Evolutionary conservation across 768 basidiomycete genomes (phyloP), one percentile per base, ranked within the genome.

Genomic region (Mrakia gelida): DNA sequence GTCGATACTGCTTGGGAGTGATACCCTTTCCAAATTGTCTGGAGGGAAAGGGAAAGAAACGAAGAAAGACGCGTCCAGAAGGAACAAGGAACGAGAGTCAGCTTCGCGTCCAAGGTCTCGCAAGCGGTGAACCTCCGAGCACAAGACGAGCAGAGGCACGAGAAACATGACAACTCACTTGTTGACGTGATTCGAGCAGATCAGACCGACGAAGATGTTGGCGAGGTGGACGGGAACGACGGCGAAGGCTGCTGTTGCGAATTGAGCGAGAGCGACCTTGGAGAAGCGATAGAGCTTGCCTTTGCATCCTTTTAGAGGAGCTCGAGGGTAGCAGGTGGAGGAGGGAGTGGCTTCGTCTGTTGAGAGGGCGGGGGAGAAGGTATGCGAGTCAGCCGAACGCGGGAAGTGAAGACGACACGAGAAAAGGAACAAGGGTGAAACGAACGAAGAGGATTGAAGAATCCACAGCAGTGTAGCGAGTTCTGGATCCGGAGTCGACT

Each of bases 141-240:
- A 13, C 45, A 10, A 10, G 4, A 45, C 45, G 28, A 63, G 61
- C 26, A 11, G 61, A 62, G n/a, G n/a, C 3, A n/a, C n/a, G n/a
- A n/a, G n/a, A n/a, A 30, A 28, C 18, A 41, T 28, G 74, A 79
- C 76, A 41, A 82, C 83, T 56, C 5, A 56, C 54, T 76, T 68
- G 63, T 85, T 82, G 43, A 92, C 87, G 79, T 92, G 91, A 82
- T 91, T 92, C 54, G 90, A 87, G 80, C 90, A 91, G n/a, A 92
- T 82, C 61, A 92, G 81, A 5, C 89, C 87, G 2, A 89, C 84
- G 54, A 89, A 79, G 76, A 91, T 88, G 82, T 90, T 90, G 73
- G 87, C 62, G 67, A 92, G 79, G 81, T 92, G 90, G 65, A 91
- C 76, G 30, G 88, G 88, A 16, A 89, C 88, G 73, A 90, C 81